These are phyloP conservation scores for Athelia sp. DNA, from an alignment of 1,284 basidiomycete genomes.

Conservation along the genomic window DNA sequence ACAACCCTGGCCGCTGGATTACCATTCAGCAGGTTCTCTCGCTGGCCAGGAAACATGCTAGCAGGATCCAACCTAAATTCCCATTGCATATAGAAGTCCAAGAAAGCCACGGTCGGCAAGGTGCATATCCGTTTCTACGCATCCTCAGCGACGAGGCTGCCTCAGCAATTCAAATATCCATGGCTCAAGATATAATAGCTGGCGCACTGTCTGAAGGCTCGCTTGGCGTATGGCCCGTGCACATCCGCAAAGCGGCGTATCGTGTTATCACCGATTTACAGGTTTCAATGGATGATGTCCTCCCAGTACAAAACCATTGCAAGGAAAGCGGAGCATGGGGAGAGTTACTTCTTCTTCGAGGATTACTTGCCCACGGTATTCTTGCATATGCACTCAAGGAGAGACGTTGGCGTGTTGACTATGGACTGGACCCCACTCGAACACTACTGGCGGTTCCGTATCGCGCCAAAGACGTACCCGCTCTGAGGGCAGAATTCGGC, in stretches of 20 bases:
- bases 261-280: constrained; percentile 18
- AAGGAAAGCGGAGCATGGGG: constrained; percentile 19
- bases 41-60: neutral
- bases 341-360: constrained; percentile 37
- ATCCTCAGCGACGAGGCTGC: neutral
- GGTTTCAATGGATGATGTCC: neutral
- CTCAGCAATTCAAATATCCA: neutral
- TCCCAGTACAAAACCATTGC: neutral
- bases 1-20: constrained; percentile 42
- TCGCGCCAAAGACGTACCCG: constrained; percentile 35
- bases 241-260: constrained; percentile 12
- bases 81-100: neutral
- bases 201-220: constrained; percentile 15
- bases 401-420: constrained; percentile 26
- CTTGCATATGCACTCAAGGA: constrained; percentile 20
- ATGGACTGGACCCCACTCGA: constrained; percentile 20
- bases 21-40: constrained; percentile 35
- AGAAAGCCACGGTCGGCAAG: neutral
- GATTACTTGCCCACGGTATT: constrained; percentile 28
- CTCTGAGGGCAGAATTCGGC: constrained; percentile 46
- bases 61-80: neutral
- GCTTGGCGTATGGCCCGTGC: constrained; percentile 14
- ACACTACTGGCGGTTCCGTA: constrained; percentile 8
- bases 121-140: neutral
- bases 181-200: constrained; percentile 16